phyloP scores from a whole-genome alignment of 2,329 filamentous ascomycete genomes.

The Zopfia rhizophila region DNA sequence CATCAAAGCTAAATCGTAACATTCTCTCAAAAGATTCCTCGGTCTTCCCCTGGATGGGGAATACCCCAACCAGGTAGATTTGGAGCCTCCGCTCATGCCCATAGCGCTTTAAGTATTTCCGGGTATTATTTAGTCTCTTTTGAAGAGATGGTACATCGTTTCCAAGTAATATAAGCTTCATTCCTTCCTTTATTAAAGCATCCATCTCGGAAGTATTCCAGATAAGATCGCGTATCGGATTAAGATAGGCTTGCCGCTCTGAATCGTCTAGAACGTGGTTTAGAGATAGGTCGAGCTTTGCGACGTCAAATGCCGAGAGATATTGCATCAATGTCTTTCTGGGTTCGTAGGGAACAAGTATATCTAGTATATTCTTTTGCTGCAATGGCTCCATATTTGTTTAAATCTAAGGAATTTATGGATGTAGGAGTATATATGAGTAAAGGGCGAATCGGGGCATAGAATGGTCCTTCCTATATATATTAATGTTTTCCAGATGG shows the following conservation, averaged over 20 bases:
- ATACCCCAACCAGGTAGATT: slow-evolving; percentile 6
- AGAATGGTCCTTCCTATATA: no score
- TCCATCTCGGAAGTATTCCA: slow-evolving; percentile 5
- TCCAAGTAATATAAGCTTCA: slow-evolving; percentile 11
- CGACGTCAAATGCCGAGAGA: slow-evolving; percentile 8
- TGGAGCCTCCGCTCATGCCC: slow-evolving; percentile 4
- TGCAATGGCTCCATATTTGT: no score
- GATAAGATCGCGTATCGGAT: slow-evolving; percentile 8
- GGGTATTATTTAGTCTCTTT: background rate
- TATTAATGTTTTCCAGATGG: no score
- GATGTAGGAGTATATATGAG: no score
- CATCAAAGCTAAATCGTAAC: slow-evolving; percentile 1
- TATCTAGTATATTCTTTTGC: no score
- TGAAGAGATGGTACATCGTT: slow-evolving; percentile 1
- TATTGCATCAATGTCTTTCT: background rate
- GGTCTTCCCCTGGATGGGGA: background rate
- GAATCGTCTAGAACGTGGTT: background rate
- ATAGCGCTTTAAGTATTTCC: slow-evolving; percentile 3
- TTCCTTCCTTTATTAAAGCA: slow-evolving; percentile 3
- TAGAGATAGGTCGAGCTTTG: slow-evolving; percentile 2
- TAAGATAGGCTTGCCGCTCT: slow-evolving; percentile 3
- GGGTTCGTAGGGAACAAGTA: background rate
- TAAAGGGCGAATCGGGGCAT: no score
- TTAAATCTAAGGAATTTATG: no score
- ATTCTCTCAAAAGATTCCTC: background rate